Base-by-base conservation (phyloP, 129 eudicot species). In the Smallanthus sonchifolius region DNA sequence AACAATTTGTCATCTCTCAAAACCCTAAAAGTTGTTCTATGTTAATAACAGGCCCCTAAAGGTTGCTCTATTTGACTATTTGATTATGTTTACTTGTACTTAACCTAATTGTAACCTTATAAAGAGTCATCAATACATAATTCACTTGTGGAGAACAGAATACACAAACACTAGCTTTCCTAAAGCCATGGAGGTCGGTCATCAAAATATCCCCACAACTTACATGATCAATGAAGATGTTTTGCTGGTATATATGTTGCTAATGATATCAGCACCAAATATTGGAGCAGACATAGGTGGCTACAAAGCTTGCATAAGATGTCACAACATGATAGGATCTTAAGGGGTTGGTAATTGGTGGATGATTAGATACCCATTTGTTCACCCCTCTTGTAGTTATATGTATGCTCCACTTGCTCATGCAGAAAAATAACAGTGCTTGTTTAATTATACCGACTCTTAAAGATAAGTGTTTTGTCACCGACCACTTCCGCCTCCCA, bases 351-450 rank as follows among this genome's bases (percentile, higher is more conserved):
- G 69, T 6, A 48, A 16, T 63, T 72, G 82, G 73, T 71, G 38
- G 77, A 73, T 79, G 82, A 79, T 71, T 79, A 72, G 82, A 79
- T 72, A 51, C 67, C 78, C 82, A 79, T 79, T 71, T 79, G 56
- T 71, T 79, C 59, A 72, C 67, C 66, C 59, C 59, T 51, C 67
- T 51, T 71, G 67, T 59, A 39, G 28, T 15, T 49, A 49, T 69
- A 55, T 69, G 52, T 60, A 77, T 60, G 36, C 47, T 71, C 82
- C 82, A 71, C 68, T 71, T 51, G 45, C 2, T 34, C 57, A 49
- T 72, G 49, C n/a, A n/a, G n/a, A n/a, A n/a, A 17, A 52, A 52
- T 52, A 52, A 17, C 20, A 49, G 4, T 48, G 55, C 55, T 48
- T 48, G 55, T 8, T 15, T 49, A 49, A 49, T 16, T 49, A 49